Base-by-base conservation (phyloP, 108 stramenopile genomes). In the Skeletonema menzelii region DNA sequence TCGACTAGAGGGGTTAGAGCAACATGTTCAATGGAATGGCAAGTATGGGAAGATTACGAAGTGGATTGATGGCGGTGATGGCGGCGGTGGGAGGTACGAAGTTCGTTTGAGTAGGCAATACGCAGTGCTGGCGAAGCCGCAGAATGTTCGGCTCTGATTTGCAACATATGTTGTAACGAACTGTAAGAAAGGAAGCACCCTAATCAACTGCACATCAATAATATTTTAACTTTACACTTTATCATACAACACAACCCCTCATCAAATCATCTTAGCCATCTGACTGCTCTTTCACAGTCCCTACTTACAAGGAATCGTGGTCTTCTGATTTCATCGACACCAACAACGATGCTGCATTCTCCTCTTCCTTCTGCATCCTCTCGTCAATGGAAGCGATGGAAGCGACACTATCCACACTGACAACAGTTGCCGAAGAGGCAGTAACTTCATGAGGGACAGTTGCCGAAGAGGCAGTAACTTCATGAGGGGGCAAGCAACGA, bases 11-110 rank as follows among this genome's bases (percentile, higher is more conserved):
- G 72, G 72, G 19, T 65, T 80, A 62, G 56, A 64, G 53, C 66
- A 40, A 49, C 55, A 59, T 20, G 56, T 72, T 37, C 79, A 80
- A 28, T 80, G 79, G 79, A 80, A 80, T 74, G 79, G 79, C 7
- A 67, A 37, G 19, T 80, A 73, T 63, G 79, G 75, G 40, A 61
- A 38, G 13, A 27, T 70, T 60, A 38, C 13, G 8, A 19, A 38
- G 27, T 70, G 58, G 40, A 38, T 70, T 1, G 38, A 65, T 62
- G n/a, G 67, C 19, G 46, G 37, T 0, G 65, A 42, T 12, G 67
- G 37, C 3, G 65, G 59, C 5, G 67, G 38, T 56, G 75, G 67
- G 14, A 68, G 75, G 17, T 76, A 76, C 56, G 35, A 76, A 57
- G 75, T 76, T 14, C 35, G 42, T 14, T 57, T 76, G 30, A 68